Evolutionary conservation across 1,139 yeast genomes (phyloP), one percentile per base, ranked within the genome.

Genomic region (Hyphopichia fennica): DNA sequence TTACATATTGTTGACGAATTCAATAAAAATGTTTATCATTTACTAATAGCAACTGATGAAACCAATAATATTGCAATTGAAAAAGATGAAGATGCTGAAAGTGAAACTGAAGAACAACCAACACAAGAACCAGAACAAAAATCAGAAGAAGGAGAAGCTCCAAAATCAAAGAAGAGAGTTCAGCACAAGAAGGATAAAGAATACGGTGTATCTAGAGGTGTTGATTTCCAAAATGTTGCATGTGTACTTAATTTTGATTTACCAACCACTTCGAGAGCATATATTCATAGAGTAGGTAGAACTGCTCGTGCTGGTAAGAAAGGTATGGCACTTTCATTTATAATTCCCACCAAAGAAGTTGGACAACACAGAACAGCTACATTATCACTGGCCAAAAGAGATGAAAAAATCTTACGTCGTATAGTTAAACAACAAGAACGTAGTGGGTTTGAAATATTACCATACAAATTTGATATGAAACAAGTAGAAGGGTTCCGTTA

Each of bases 251-350:
- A 95, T 65, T 95, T 95, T 61, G 99, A 95, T 62, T 72, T 95
- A 51, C 99, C 99, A 35, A 79, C 89, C 2, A 83, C 96, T 5
- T 84, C 98, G 4, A 86, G 86, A 58, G 82, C 96, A 6, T 95
- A 95, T 60, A 84, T 90, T 34, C 99, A 95, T 64, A 81, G 99
- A 60, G 80, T 95, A 38, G 99, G 99, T 40, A 83, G 99, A 72
- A 93, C 99, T 2, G 99, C 99, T 4, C 82, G 99, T 65, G 99
- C 96, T 6, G 96, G 96, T 39, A 89, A 89, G 61, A 76, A 95
- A 1, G 99, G 99, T 45, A 91, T 90, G 81, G 87, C 98, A 0
- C 76, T 95, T 46, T 90, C 98, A 23, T 93, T 93, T 68, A 95
- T 93, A 14, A 88, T 93, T 23, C 90, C 96, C 15, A 67, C 71